These are phyloP conservation scores for Cladophialophora carrionii DNA, from an alignment of 2,329 filamentous ascomycete genomes.

Conservation along the genomic window DNA sequence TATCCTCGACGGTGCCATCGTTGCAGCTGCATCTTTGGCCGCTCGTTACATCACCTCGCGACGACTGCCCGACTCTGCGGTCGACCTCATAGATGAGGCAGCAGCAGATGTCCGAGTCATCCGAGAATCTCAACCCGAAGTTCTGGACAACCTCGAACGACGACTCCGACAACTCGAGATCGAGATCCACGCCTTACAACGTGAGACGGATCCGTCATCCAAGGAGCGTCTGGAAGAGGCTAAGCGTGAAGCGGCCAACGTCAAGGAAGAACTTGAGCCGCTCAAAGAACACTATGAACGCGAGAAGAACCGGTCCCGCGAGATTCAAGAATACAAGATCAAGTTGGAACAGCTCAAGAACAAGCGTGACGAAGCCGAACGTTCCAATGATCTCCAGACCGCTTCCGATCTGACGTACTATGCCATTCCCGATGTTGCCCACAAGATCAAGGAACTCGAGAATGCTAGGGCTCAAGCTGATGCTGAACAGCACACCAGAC, in stretches of 20 bases:
- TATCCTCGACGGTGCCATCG: slow-evolving; percentile 91
- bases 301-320: slow-evolving; percentile 86
- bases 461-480: slow-evolving; percentile 78
- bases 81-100: slow-evolving; percentile 94
- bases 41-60: slow-evolving; percentile 90
- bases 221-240: slow-evolving; percentile 79
- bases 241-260: slow-evolving; percentile 88
- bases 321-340: slow-evolving; percentile 91
- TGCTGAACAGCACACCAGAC: slow-evolving; percentile 60
- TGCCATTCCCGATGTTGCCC: slow-evolving; percentile 89
- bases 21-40: slow-evolving; percentile 86
- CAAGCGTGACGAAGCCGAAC: slow-evolving; percentile 90
- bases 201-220: slow-evolving; percentile 93
- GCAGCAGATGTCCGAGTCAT: slow-evolving; percentile 95
- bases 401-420: slow-evolving; percentile 97
- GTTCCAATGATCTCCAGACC: slow-evolving; percentile 78
- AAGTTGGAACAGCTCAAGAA: slow-evolving; percentile 91
- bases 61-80: slow-evolving; percentile 91
- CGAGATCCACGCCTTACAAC: slow-evolving; percentile 91
- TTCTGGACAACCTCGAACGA: slow-evolving; percentile 91
- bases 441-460: slow-evolving; percentile 79
- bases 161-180: slow-evolving; percentile 90
- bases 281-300: slow-evolving; percentile 93
- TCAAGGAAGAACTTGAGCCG: slow-evolving; percentile 88
- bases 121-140: slow-evolving; percentile 93